Conservation (phyloP, 768 basidiomycete species). For the Crepidotus variabilis region DNA sequence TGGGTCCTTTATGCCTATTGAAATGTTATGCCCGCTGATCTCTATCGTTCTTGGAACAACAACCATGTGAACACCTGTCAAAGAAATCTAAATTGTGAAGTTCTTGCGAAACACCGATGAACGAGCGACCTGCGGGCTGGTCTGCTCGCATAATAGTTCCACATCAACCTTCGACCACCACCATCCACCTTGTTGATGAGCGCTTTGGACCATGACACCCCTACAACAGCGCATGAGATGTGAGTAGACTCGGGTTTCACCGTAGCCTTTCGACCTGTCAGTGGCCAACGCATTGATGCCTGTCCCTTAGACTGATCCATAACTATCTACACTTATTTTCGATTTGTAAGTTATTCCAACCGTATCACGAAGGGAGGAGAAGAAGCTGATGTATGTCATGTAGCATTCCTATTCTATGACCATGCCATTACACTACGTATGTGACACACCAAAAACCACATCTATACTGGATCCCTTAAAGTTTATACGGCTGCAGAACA, state of each 20-base stretch:
- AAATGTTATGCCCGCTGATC: too few species aligned
- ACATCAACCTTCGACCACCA: neutral
- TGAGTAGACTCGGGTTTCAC: neutral
- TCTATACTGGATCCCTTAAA: neutral
- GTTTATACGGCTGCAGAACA: slow-evolving; percentile 17
- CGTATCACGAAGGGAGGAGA: neutral
- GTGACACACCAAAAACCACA: neutral
- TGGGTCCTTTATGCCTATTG: too few species aligned
- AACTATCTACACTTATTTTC: slow-evolving; percentile 29
- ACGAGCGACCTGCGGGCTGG: neutral
- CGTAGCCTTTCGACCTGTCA: neutral
- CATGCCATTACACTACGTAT: slow-evolving; percentile 34
- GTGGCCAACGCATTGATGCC: neutral
- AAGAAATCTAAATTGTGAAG: neutral
- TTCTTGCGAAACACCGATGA: neutral
- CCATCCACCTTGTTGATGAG: neutral
- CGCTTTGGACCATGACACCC: slow-evolving; percentile 13
- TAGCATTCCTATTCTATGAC: slow-evolving; percentile 38
- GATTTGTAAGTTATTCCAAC: slow-evolving; percentile 24
- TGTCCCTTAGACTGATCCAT: slow-evolving; percentile 18
- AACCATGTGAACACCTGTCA: too few species aligned
- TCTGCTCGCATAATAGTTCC: neutral
- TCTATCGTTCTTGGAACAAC: too few species aligned
- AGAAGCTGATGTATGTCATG: neutral
- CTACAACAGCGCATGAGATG: slow-evolving; percentile 11